A percentile compares a stretch with the other conserved stretches of the same genome.
phyloP scores from a whole-genome alignment of 116 monocot species.

The Phalaenopsis hybrid region DNA sequence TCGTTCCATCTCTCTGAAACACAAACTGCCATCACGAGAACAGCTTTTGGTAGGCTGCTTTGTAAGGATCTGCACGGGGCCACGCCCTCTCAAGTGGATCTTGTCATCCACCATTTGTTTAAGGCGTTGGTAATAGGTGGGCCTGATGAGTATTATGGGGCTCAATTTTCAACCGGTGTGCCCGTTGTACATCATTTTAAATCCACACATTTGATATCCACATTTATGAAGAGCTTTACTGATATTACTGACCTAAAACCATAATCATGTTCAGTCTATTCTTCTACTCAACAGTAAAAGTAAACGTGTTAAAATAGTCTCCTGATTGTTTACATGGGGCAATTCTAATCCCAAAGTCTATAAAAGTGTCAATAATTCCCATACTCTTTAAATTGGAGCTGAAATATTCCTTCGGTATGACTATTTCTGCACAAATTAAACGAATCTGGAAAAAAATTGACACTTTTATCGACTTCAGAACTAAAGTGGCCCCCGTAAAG shows the following conservation, averaged over 20 bases:
- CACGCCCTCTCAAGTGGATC: conserved; percentile 95
- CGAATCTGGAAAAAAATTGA: too few relatives aligned
- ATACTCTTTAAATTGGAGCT: too few relatives aligned
- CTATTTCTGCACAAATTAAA: too few relatives aligned
- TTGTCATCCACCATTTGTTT: conserved; percentile 99
- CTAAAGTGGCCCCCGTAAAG: too few relatives aligned
- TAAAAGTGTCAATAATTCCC: too few relatives aligned
- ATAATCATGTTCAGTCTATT: too few relatives aligned
- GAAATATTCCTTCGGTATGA: too few relatives aligned
- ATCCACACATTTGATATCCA: conserved; percentile 99
- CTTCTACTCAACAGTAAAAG: too few relatives aligned
- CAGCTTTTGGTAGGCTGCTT: conserved; percentile 93
- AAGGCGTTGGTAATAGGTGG: conserved; percentile 94
- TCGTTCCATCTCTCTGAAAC: conserved; percentile 98
- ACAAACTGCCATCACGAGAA: conserved; percentile 87
- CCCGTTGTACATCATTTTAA: conserved; percentile 99
- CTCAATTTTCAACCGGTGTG: conserved; percentile 80
- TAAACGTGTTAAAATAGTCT: too few relatives aligned
- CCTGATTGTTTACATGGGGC: too few relatives aligned
- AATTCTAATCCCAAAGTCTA: too few relatives aligned
- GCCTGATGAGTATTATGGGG: conserved; percentile 98
- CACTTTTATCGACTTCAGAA: too few relatives aligned
- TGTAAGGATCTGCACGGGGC: conserved; percentile 97
- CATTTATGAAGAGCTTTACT: conserved; percentile 97
- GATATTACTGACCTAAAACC: conserved; percentile 81